These are phyloP conservation scores for Ogataea ramenticola DNA, from an alignment of 805 yeast genomes.

Conservation along the genomic window DNA sequence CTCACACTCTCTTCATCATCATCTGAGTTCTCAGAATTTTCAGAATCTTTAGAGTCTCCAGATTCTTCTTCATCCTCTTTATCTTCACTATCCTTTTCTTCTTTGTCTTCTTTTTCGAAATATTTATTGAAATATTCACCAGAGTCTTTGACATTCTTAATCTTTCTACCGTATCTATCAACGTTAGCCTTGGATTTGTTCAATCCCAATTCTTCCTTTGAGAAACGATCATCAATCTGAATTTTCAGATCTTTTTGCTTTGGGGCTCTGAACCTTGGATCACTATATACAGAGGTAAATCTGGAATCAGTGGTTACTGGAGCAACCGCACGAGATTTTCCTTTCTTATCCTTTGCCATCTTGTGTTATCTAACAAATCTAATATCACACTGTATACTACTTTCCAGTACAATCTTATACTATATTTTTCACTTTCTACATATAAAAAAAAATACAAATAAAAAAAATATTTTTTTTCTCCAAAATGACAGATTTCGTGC, in stretches of 20 bases:
- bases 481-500: background rate
- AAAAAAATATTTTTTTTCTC: background rate
- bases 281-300: conserved; percentile 71
- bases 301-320: conserved; percentile 60
- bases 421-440: conserved; percentile 6
- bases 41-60: conserved; percentile 22
- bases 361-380: too few species aligned
- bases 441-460: background rate
- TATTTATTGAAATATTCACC: conserved; percentile 55
- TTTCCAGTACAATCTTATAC: too few species aligned
- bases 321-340: conserved; percentile 7
- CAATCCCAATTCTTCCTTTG: conserved; percentile 52
- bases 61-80: conserved; percentile 25
- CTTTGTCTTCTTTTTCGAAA: conserved; percentile 40
- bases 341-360: conserved; percentile 6
- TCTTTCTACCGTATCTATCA: conserved; percentile 82
- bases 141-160: conserved; percentile 38
- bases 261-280: conserved; percentile 82
- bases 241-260: conserved; percentile 63
- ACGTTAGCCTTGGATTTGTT: conserved; percentile 60
- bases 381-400: too few species aligned
- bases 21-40: conserved; percentile 46
- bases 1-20: conserved; percentile 30
- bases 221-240: conserved; percentile 79
- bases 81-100: conserved; percentile 17